Conservation (phyloP, 768 basidiomycete species). For the Mycena epipterygia region DNA sequence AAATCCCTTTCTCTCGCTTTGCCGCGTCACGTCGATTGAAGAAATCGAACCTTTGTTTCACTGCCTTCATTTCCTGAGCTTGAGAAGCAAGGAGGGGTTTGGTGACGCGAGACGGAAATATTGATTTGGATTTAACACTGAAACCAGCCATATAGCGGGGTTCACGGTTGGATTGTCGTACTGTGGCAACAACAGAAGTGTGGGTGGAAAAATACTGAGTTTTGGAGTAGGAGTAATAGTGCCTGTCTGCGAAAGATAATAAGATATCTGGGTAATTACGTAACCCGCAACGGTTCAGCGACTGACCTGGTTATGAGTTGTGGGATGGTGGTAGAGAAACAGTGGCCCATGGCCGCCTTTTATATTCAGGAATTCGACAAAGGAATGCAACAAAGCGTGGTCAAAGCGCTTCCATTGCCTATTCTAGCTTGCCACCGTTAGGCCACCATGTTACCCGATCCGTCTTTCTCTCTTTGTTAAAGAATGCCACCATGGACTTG, state of each 20-base stretch:
- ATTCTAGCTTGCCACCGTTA: not conserved
- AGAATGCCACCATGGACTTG: too few species aligned
- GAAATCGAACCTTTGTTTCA: not conserved
- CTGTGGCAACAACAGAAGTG: not conserved
- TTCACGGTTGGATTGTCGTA: too few species aligned
- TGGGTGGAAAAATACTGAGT: not conserved
- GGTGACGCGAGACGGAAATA: constrained; percentile 1
- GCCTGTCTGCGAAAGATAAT: too few species aligned
- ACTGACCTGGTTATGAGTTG: not conserved
- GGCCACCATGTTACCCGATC: not conserved
- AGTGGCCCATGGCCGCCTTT: not conserved
- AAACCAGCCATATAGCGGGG: not conserved
- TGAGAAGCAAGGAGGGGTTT: not conserved
- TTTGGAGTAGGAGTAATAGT: not conserved
- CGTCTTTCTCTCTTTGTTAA: not conserved
- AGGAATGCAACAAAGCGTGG: constrained; percentile 20
- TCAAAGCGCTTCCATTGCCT: constrained; percentile 16
- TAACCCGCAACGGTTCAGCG: not conserved
- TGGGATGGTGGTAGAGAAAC: not conserved
- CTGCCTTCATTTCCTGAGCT: not conserved
- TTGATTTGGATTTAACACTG: not conserved
- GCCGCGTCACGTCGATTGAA: not conserved
- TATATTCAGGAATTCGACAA: not conserved
- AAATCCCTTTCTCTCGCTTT: not conserved
- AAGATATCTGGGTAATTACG: too few species aligned